Conservation (phyloP, 1,284 basidiomycete genomes). For the Golubevia sp. region DNA sequence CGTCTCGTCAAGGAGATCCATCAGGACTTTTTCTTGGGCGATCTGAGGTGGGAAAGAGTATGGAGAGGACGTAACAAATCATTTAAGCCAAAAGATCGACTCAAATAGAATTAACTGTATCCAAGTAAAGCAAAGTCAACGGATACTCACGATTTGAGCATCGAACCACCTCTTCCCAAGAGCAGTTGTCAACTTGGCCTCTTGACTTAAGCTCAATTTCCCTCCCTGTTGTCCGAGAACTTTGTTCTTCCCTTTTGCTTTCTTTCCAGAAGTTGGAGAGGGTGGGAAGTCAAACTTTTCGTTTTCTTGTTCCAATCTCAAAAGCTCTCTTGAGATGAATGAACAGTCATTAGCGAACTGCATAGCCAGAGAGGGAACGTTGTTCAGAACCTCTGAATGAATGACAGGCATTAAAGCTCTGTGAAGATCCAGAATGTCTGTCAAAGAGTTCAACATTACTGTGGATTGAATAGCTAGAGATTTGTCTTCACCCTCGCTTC, state of each 20-base stretch:
- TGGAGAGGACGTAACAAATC: conserved; percentile 36
- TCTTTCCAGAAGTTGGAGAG: conserved; percentile 42
- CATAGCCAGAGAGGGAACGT: conserved; percentile 71
- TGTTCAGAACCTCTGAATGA: conserved; percentile 67
- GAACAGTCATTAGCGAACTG: conserved; percentile 84
- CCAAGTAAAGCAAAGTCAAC: too few species aligned
- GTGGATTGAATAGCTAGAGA: neutral
- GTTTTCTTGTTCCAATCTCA: conserved; percentile 42
- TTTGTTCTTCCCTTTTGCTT: conserved; percentile 66
- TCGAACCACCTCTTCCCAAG: conserved; percentile 36
- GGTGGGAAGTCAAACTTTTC: neutral
- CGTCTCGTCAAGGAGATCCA: conserved; percentile 69
- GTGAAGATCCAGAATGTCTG: conserved; percentile 78
- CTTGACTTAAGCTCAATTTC: conserved; percentile 11
- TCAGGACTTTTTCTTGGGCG: conserved; percentile 64
- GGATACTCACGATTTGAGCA: conserved; percentile 27
- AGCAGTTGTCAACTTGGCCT: conserved; percentile 23
- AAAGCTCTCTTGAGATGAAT: conserved; percentile 67
- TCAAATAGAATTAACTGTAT: too few species aligned
- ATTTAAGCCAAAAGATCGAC: conserved; percentile 14
- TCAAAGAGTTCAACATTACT: conserved; percentile 43
- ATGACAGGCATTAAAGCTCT: conserved; percentile 79
- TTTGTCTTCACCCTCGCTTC: neutral
- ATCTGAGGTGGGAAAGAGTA: conserved; percentile 45
- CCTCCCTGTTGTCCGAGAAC: conserved; percentile 47